These are phyloP conservation scores for Trapa incisa DNA, from an alignment of 345 rosid species.

Conservation along the genomic window DNA sequence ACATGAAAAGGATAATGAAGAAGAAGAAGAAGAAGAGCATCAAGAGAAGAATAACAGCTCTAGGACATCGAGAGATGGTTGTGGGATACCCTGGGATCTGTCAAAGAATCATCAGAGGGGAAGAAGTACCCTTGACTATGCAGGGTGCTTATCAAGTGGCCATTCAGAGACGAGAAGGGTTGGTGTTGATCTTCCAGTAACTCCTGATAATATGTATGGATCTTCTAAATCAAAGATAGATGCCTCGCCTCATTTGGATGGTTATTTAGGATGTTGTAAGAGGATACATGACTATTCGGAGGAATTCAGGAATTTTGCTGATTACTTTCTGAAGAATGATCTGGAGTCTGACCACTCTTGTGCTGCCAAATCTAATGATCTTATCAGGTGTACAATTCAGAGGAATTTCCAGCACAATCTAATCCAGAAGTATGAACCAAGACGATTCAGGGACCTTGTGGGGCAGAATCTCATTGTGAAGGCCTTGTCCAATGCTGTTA, in stretches of 20 bases:
- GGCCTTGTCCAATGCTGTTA: conserved; percentile 79
- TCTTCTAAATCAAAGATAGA: conserved; percentile 38
- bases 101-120: no score
- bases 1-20: no score
- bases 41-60: no score
- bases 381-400: conserved; percentile 12
- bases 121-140: no score
- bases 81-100: no score
- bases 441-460: conserved; percentile 56
- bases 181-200: conserved; percentile 42
- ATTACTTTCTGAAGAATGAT: conserved; percentile 58
- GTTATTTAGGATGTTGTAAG: conserved; percentile 43
- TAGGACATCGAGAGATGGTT: no score
- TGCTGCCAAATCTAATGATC: conserved; percentile 53
- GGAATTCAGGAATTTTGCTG: conserved; percentile 81
- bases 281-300: conserved; percentile 83
- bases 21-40: no score
- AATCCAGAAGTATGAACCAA: conserved; percentile 76
- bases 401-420: conserved; percentile 58
- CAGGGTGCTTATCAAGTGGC: no score
- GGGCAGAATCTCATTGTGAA: conserved; percentile 85
- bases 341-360: conserved; percentile 61
- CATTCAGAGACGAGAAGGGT: conserved; percentile 35
- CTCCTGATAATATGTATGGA: conserved; percentile 46
- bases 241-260: conserved; percentile 58